Evolutionary conservation across 257 asterid species (phyloP).

Genomic region (Solanum piurae): DNA sequence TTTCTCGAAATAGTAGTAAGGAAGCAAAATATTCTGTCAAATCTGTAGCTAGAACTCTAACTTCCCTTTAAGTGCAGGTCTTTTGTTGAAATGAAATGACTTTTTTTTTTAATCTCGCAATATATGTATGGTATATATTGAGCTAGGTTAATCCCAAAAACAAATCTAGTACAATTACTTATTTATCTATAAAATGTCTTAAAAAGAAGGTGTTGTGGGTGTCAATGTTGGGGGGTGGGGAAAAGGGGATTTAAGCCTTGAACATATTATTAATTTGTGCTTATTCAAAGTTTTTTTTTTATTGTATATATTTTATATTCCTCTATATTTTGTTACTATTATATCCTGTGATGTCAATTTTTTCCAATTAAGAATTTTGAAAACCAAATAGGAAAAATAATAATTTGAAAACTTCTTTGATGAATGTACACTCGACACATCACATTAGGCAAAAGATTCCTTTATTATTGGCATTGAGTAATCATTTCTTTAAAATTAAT

Average conservation of each 20-base stretch:
- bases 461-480: neutral
- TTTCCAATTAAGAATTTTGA: neutral
- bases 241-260: neutral
- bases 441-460: constrained; percentile 4
- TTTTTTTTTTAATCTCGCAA: neutral
- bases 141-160: neutral
- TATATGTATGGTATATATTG: neutral
- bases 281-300: neutral
- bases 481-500: neutral
- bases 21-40: neutral
- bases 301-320: neutral
- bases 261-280: neutral
- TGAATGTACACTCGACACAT: neutral
- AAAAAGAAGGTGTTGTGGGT: neutral
- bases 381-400: neutral
- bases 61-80: rapidly evolving
- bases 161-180: neutral
- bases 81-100: neutral
- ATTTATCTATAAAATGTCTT: neutral
- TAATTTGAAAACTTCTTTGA: neutral
- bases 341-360: neutral
- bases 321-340: neutral
- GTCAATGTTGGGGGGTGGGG: neutral
- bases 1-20: no score
- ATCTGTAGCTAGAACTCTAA: neutral